phyloP scores from a whole-genome alignment of 441 rosid genomes.

The Populus hybrid region DNA sequence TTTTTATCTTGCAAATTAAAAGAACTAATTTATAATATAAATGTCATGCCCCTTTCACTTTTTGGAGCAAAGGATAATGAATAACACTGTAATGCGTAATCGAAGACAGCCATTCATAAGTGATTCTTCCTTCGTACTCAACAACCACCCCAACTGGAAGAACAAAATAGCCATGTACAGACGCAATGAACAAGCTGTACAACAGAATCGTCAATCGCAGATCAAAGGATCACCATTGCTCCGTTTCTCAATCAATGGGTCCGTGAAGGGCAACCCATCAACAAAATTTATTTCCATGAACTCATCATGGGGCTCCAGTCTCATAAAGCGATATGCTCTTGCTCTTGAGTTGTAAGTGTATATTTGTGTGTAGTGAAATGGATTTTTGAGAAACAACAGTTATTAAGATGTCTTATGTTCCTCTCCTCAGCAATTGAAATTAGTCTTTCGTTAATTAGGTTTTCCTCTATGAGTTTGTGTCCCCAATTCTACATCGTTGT shows the following conservation, averaged over 20 bases:
- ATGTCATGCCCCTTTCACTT: no score
- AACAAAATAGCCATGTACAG: background rate
- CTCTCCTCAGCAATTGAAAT: no score
- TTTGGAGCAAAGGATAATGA: background rate
- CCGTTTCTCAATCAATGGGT: conserved; percentile 18
- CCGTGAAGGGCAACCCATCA: conserved; percentile 1
- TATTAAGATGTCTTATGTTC: no score
- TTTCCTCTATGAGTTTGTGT: no score
- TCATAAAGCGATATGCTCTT: no score
- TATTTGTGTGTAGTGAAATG: no score
- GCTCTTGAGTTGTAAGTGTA: no score
- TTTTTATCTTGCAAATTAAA: no score
- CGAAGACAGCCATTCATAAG: background rate
- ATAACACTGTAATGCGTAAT: background rate
- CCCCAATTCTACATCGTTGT: no score
- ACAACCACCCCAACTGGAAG: background rate
- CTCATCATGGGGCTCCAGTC: background rate
- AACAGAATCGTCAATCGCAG: background rate
- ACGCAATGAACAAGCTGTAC: background rate
- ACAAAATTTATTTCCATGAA: background rate
- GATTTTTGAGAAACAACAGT: no score
- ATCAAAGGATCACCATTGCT: background rate
- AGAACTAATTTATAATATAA: no score
- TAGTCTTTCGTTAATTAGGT: no score
- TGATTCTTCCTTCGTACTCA: background rate